These are phyloP conservation scores for Metschnikowia reukaufii DNA, from an alignment of 805 yeast species.

Conservation along the genomic window DNA sequence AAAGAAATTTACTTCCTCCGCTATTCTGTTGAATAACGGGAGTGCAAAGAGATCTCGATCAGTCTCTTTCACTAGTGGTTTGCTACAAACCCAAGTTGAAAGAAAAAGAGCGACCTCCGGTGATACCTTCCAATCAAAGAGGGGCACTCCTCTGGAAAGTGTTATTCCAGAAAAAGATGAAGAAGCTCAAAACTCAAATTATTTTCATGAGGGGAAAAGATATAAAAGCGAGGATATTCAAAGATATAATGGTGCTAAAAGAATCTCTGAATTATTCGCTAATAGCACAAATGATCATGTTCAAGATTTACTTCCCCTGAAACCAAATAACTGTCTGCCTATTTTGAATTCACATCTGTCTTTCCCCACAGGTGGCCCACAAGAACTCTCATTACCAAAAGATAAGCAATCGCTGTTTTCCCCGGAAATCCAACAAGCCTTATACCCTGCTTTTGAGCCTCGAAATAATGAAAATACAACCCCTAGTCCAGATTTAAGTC, in stretches of 20 bases:
- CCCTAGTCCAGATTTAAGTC: background rate
- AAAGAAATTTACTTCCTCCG: background rate
- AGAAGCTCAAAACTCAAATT: background rate
- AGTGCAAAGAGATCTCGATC: background rate
- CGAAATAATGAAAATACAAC: background rate
- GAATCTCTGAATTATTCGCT: background rate
- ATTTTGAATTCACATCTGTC: background rate
- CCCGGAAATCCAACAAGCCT: background rate
- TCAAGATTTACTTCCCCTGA: background rate
- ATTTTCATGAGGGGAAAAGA: too few species aligned
- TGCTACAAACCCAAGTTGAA: background rate
- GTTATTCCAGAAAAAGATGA: background rate
- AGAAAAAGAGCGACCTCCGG: background rate
- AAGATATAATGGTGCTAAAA: too few species aligned
- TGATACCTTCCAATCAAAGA: background rate
- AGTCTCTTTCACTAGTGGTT: background rate
- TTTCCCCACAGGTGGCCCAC: background rate
- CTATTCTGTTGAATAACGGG: background rate
- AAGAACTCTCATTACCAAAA: too few species aligned
- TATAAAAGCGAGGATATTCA: too few species aligned
- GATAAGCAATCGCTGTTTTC: background rate
- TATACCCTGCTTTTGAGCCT: conserved; percentile 1
- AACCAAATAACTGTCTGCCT: background rate
- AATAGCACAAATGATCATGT: background rate
- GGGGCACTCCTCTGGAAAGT: background rate